Base-by-base conservation (phyloP, 148 eudicot species). In the Chenopodium formosanum region DNA sequence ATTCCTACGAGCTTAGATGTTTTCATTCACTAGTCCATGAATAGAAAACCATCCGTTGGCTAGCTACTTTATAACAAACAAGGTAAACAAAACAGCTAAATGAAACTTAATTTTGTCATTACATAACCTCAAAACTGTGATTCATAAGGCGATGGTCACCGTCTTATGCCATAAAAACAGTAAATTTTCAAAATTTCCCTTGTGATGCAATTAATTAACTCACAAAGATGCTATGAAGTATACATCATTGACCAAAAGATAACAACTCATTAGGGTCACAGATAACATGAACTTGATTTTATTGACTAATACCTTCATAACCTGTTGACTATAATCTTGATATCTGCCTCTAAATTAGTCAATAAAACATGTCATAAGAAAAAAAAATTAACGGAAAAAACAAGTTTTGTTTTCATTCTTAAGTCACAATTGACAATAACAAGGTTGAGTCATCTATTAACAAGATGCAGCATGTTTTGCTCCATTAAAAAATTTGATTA, bases 251-350 rank as follows among this genome's bases (percentile, higher is more conserved):
- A 74, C 50, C 44, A 12, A 23, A 19, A 13, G 25, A 19, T 3
- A 13, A 52, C 34, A 31, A 19, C 20, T 52, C 9, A 76, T 71
- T 79, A 34, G 48, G 27, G 34, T 32, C 63, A n/a, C 40, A 67
- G 7, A 23, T n/a, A 70, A 32, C 50, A 70, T 12, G 56, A 65
- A 4, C 40, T 48, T 34, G 10, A 76, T 19, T 27, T 52, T 7
- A 50, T 68, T 34, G 76, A 66, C 67, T 75, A 37, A 68, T 73
- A 68, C 7, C 69, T 67, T 37, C 47, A 75, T 52, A 27, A 34
- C 34, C 46, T 29, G 34, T 23, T 63, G 29, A 73, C 47, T 19
- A 60, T 4, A 44, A 63, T 13, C 27, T 29, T 27, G 25, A 58
- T 3, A 50, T 23, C 22, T n/a, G 40, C 40, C 0, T 67, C 23